Base-by-base conservation (phyloP, 208 protist species). In the Crithidia expoeki region DNA sequence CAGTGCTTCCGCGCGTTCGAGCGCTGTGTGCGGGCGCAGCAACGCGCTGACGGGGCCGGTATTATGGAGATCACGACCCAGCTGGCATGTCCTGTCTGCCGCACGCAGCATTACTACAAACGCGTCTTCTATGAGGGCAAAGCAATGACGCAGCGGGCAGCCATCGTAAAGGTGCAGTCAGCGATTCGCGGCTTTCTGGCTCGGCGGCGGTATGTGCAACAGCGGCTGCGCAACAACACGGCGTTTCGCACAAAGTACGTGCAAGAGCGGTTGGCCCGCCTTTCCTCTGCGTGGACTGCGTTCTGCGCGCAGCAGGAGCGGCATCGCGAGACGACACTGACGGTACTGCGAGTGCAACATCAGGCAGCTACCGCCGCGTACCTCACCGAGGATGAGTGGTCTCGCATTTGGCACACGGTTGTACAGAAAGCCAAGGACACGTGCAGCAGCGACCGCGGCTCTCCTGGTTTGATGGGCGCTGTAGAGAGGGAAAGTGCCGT, bases 1-100 rank as follows among this genome's bases (percentile, higher is more conserved):
- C 69, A 81, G 44, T 96, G 92, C 76, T 94, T 96, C 72, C 68
- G 59, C n/a, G 80, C 87, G 14, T 94, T 96, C 68, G 92, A 96
- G 76, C 80, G 80, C 19, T 85, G 92, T 62, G 78, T 79, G n/a
- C 74, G 88, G 4, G 58, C 59, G 5, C 81, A 82, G 42, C 79
- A 85, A 73, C 61, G 85, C 17, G 80, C 61, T 14, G 84, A 90
- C 27, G 66, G 52, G 1, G 53, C 62, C 21, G 67, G 51, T 7
- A 6, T 73, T 14, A 74, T 58, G 12, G 74, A 51, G 30, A 38
- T 81, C 2, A 62, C 58, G 0, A 75, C 73, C 0, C 83, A 75
- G 11, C 75, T 94, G 11, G 81, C 82, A 19, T 96, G 92, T 44
- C 92, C 92, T 2, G 80, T 90, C n/a, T 96, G 92, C 51, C 86